Evolutionary conservation across 78 protist species (phyloP).

Genomic region (Cyanophora paradoxa): DNA sequence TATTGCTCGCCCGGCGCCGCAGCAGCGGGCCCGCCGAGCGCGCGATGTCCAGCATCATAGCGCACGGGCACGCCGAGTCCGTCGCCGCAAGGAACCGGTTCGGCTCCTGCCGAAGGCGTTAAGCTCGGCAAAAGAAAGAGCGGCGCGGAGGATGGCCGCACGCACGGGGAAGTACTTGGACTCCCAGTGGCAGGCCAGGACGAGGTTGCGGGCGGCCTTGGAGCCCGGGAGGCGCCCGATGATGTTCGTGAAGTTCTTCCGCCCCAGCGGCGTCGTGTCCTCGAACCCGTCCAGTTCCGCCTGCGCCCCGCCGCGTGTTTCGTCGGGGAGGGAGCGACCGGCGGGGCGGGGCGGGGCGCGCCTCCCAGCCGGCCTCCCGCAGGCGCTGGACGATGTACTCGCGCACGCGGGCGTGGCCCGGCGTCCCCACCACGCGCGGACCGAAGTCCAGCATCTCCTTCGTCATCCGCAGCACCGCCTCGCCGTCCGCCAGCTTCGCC

Average conservation of each 20-base stretch:
- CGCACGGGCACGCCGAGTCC: conserved; percentile 41
- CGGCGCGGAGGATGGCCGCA: not conserved
- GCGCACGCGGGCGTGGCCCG: not conserved
- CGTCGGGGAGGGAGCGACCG: not conserved
- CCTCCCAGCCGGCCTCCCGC: too few species aligned
- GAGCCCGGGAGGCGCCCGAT: conserved; percentile 7
- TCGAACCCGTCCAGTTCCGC: not conserved
- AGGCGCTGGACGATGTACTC: too few species aligned
- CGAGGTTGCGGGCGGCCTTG: conserved; percentile 3
- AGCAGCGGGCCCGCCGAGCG: not conserved
- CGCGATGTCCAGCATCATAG: conserved; percentile 36
- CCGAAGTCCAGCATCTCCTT: too few species aligned
- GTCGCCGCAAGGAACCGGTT: conserved; percentile 30
- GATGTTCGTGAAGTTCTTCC: conserved; percentile 7
- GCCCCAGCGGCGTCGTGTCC: conserved; percentile 17
- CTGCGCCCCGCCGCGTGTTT: not conserved
- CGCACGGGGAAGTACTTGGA: conserved; percentile 10
- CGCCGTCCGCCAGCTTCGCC: too few species aligned
- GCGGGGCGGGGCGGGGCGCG: too few species aligned
- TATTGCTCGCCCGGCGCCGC: not conserved
- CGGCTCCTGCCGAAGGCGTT: not conserved
- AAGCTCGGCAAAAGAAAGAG: not conserved
- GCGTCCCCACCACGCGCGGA: conserved; percentile 17
- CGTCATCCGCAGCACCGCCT: too few species aligned
- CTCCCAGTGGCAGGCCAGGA: conserved; percentile 45